These are phyloP conservation scores for Dovyalis caffra DNA, from an alignment of 345 rosid genomes.

Conservation along the genomic window DNA sequence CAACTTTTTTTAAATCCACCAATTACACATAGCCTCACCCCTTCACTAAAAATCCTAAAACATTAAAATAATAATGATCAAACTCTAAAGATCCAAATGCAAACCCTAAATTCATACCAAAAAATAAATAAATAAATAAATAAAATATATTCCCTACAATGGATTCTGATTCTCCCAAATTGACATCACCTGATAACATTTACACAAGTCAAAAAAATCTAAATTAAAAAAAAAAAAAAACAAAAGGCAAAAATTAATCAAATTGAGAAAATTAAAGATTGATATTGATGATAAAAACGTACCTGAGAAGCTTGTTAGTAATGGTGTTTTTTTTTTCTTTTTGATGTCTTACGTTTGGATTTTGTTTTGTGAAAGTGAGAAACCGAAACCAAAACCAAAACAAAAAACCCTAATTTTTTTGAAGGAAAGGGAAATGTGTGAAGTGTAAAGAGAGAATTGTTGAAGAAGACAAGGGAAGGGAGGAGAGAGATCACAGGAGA, in stretches of 20 bases:
- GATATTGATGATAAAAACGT: background rate
- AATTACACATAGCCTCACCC: background rate
- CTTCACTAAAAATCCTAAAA: background rate
- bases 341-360: background rate
- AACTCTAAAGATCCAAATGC: background rate
- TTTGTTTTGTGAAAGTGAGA: background rate
- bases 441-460: slow-evolving; percentile 9
- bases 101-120: slow-evolving; percentile 5
- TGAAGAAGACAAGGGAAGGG: slow-evolving; percentile 10
- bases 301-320: slow-evolving; percentile 9
- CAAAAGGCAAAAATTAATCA: background rate
- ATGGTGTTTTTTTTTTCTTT: background rate
- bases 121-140: background rate
- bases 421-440: slow-evolving; percentile 6
- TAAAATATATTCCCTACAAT: slow-evolving; percentile 13
- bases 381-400: background rate
- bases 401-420: slow-evolving; percentile 7
- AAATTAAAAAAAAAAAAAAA: background rate
- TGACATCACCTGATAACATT: slow-evolving; percentile 16
- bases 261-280: background rate
- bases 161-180: slow-evolving; percentile 13
- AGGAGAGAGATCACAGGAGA: slow-evolving; percentile 5
- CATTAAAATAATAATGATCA: background rate
- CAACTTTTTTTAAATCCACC: background rate
- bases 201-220: slow-evolving; percentile 4